phyloP scores from a whole-genome alignment of 768 basidiomycete genomes.

The Podaxis sp. region DNA sequence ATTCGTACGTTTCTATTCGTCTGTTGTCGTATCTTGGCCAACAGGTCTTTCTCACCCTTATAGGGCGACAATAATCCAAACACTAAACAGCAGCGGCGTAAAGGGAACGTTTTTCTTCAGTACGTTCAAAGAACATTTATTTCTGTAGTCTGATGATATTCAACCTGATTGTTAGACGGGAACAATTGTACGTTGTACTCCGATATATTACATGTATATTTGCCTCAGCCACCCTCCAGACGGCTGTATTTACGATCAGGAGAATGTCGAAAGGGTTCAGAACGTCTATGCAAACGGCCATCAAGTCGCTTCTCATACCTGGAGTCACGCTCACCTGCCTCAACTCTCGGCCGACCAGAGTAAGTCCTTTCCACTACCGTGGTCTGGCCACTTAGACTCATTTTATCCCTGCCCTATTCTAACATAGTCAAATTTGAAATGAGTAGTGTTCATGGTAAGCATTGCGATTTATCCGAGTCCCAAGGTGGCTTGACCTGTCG shows the following conservation, averaged over 20 bases:
- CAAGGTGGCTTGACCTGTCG: neutral
- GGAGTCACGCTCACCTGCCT: constrained; percentile 33
- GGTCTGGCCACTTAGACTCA: neutral
- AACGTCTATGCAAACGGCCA: constrained; percentile 31
- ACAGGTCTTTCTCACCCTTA: neutral
- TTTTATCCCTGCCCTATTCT: neutral
- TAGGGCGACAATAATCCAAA: constrained; percentile 23
- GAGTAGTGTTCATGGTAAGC: constrained; percentile 21
- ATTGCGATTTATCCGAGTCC: neutral
- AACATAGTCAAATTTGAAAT: constrained; percentile 23
- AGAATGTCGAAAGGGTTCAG: constrained; percentile 27
- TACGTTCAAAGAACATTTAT: constrained; percentile 12
- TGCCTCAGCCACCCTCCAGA: constrained; percentile 15
- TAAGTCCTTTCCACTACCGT: constrained; percentile 14
- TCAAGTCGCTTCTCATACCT: constrained; percentile 36
- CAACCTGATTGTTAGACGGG: constrained; percentile 21
- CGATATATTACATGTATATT: neutral
- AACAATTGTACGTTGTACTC: constrained; percentile 25
- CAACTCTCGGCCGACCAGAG: constrained; percentile 28
- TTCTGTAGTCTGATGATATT: neutral
- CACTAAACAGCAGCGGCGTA: constrained; percentile 24
- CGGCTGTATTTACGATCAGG: constrained; percentile 32
- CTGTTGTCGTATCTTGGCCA: no score
- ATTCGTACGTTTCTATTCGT: constrained; percentile 26
- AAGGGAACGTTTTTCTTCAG: constrained; percentile 35